A percentile compares a stretch with the other conserved stretches of the same genome.
These are phyloP conservation scores for Allium cepa DNA, from an alignment of 106 monocot species.

Conservation along the genomic window DNA sequence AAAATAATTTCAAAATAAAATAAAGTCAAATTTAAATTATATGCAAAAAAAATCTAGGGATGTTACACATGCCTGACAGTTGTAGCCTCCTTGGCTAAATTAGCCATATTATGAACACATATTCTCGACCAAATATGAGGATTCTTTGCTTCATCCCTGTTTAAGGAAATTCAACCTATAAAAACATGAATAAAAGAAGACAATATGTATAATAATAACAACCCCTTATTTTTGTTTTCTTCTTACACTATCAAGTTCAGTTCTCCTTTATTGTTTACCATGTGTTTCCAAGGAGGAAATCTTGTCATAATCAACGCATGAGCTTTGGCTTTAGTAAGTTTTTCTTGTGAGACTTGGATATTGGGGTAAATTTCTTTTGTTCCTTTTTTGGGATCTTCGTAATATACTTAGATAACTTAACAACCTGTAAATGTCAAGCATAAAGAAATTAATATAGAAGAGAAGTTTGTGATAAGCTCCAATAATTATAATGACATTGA, in stretches of 20 bases:
- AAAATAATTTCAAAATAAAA: too few relatives aligned
- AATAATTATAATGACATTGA: too few relatives aligned
- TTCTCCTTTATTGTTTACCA: constrained; percentile 47
- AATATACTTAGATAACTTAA: constrained; percentile 66
- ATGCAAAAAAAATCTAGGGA: too few relatives aligned
- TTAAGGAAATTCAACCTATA: not conserved
- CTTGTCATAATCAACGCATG: constrained; percentile 21
- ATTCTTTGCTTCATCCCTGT: constrained; percentile 43
- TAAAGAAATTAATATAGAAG: not conserved
- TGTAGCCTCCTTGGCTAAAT: constrained; percentile 59
- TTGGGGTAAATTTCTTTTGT: constrained; percentile 18
- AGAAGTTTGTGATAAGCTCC: too few relatives aligned
- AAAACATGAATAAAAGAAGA: not conserved
- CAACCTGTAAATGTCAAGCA: constrained; percentile 33
- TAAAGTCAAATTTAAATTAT: too few relatives aligned
- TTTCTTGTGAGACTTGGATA: constrained; percentile 12
- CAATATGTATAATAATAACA: too few relatives aligned
- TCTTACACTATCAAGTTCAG: constrained; percentile 37
- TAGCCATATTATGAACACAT: constrained; percentile 54
- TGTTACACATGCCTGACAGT: constrained; percentile 45
- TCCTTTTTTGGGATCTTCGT: constrained; percentile 28
- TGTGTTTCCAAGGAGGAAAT: constrained; percentile 52
- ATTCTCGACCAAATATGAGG: constrained; percentile 56
- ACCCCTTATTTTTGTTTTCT: not conserved
- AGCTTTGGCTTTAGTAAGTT: constrained; percentile 43